phyloP scores from a whole-genome alignment of 441 rosid genomes.

The Macaranga tanarius region DNA sequence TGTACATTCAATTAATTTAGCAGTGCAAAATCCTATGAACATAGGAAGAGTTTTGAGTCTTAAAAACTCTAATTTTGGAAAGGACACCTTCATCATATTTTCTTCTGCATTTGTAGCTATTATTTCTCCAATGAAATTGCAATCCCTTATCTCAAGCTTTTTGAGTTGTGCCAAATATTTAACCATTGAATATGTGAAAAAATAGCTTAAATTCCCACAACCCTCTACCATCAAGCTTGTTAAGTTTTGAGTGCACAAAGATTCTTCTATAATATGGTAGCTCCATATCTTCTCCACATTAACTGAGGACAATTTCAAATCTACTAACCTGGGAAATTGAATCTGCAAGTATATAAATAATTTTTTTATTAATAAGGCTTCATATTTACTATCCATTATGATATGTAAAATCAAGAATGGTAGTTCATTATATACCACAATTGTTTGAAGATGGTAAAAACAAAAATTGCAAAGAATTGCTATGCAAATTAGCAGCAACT shows the following conservation, averaged over 20 bases:
- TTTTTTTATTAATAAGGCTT: too few species aligned
- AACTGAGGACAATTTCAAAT: background rate
- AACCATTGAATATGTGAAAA: constrained; percentile 13
- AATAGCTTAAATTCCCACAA: background rate
- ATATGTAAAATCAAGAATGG: too few species aligned
- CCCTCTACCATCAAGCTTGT: background rate
- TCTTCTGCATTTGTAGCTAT: background rate
- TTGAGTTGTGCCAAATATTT: constrained; percentile 5
- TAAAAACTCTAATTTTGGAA: background rate
- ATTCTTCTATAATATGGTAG: background rate
- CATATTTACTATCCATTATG: too few species aligned
- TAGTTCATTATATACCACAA: too few species aligned
- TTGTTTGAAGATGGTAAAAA: too few species aligned
- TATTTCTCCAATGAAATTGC: constrained; percentile 13
- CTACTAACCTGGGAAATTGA: background rate
- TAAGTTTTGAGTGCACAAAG: background rate
- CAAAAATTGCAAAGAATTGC: too few species aligned
- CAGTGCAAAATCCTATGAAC: constrained; percentile 6
- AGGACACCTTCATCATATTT: background rate
- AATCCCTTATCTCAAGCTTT: background rate
- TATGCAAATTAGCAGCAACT: too few species aligned
- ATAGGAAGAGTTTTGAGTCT: constrained; percentile 11
- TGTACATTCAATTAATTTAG: constrained; percentile 12
- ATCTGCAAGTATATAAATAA: background rate
- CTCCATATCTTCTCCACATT: background rate